Evolutionary conservation across 1,284 basidiomycete genomes (phyloP), one percentile per base, ranked within the genome.

Genomic region (Pisolithus thermaeus): DNA sequence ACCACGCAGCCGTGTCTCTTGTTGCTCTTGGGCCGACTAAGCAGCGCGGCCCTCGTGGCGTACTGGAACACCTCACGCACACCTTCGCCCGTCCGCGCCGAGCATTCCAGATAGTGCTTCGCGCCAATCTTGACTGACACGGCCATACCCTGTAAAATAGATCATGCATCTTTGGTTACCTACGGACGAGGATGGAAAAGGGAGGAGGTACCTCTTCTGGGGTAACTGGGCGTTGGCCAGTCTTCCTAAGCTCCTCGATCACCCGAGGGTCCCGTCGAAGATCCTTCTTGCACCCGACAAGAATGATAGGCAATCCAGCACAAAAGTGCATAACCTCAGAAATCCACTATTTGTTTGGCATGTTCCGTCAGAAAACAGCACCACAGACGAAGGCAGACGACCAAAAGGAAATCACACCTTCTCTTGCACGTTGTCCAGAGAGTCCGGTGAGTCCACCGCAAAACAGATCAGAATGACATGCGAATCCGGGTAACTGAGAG

Each of bases 381-480:
- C 9, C 14, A 23, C 11, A 52, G 40, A 37, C 27, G 46, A 32
- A 18, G 20, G 49, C 42, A 23, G 40, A 52, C 27, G 36, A 30
- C 43, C 51, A 4, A 32, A 7, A 28, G 71, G 9, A 7, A 42
- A 25, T n/a, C 82, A 41, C 37, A 90, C 90, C 87, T 95, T 96
- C 74, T 95, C 92, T 74, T 95, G 90, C 35, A 96, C 91, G 77
- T 96, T 96, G 73, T 94, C 92, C 57, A 96, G 75, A 48, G 90
- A 93, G 68, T 93, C 90, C 35, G 93, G 92, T 51, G 86, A 91
- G 75, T 96, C 92, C 58, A 95, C 84, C 40, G 92, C 89, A 67
- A 94, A 96, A 70, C 92, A 95, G 70, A 96, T 93, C 55, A 96
- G 80, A 70, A 95, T 92, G 66, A 95, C 92, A 68, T 95, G 87